These are phyloP conservation scores for Annulohypoxylon stygium DNA, from an alignment of 495 filamentous ascomycete species.

Conservation along the genomic window DNA sequence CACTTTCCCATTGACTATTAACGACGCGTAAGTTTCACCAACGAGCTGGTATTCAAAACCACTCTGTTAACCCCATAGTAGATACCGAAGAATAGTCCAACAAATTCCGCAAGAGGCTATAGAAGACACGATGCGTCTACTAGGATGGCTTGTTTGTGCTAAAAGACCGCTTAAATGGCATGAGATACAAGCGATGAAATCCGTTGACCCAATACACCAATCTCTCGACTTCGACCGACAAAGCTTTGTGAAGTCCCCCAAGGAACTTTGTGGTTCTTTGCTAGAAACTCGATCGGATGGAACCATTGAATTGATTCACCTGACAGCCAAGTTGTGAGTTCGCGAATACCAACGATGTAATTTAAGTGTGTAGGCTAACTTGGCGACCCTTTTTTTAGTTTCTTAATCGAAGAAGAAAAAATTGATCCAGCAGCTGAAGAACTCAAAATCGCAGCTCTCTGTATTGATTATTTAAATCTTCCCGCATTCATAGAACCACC, in stretches of 20 bases:
- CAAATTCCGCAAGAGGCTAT: slow-evolving; percentile 14
- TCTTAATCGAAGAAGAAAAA: neutral
- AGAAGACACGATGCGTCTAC: slow-evolving; percentile 46
- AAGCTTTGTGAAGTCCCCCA: slow-evolving; percentile 46
- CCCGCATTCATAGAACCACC: neutral
- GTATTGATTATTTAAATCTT: neutral
- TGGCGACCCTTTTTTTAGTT: neutral
- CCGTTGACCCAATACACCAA: slow-evolving; percentile 49
- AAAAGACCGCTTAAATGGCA: slow-evolving; percentile 59
- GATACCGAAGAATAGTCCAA: neutral
- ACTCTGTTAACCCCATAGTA: slow-evolving; percentile 38
- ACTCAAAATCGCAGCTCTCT: neutral
- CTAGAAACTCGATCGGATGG: slow-evolving; percentile 53
- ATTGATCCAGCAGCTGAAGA: neutral
- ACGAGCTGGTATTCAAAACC: slow-evolving; percentile 23
- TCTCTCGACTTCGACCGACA: slow-evolving; percentile 44
- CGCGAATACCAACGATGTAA: neutral
- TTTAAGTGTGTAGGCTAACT: neutral
- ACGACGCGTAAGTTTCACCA: neutral
- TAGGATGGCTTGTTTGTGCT: slow-evolving; percentile 62
- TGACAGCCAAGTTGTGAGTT: slow-evolving; percentile 59
- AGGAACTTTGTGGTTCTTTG: slow-evolving; percentile 62
- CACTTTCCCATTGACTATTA: neutral
- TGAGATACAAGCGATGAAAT: slow-evolving; percentile 61
- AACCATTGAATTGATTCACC: slow-evolving; percentile 58